phyloP scores from a whole-genome alignment of 192 early-diverging fungal genomes.

The Mortierella alpina region DNA sequence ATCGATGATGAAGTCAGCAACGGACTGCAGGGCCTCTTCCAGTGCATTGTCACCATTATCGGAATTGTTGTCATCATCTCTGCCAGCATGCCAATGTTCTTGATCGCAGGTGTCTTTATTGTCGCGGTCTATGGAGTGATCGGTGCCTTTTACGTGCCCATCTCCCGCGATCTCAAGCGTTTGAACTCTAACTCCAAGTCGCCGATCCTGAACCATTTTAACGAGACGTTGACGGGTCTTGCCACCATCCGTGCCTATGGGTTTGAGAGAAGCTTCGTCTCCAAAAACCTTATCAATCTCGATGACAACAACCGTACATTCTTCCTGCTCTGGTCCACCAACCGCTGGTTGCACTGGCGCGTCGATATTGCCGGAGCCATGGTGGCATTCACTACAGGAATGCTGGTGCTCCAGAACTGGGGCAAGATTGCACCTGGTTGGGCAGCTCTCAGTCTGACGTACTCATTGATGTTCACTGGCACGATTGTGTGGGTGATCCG shows the following conservation, averaged over 20 bases:
- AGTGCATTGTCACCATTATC: constrained; percentile 56
- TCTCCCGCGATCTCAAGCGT: constrained; percentile 85
- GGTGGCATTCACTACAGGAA: constrained; percentile 76
- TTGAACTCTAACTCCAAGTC: constrained; percentile 68
- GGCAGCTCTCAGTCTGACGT: constrained; percentile 87
- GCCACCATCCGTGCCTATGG: constrained; percentile 89
- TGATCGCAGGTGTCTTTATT: constrained; percentile 70
- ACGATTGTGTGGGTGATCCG: constrained; percentile 85
- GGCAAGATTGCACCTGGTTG: constrained; percentile 81
- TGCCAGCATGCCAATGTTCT: constrained; percentile 75
- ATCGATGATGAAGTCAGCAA: constrained; percentile 74
- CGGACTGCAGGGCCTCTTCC: constrained; percentile 58
- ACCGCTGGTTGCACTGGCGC: constrained; percentile 89
- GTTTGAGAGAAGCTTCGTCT: constrained; percentile 70
- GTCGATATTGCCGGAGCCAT: constrained; percentile 82
- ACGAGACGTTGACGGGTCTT: constrained; percentile 80
- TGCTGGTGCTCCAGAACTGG: constrained; percentile 64
- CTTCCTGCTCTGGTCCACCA: constrained; percentile 87
- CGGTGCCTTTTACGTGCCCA: constrained; percentile 75
- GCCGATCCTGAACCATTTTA: constrained; percentile 60
- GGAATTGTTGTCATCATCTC: constrained; percentile 71
- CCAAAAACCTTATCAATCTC: constrained; percentile 66
- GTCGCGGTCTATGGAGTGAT: constrained; percentile 66
- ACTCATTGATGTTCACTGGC: constrained; percentile 86
- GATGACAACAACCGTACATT: constrained; percentile 88